Conservation (phyloP, 192 early-diverging fungal species). For the Coemansia sp. region DNA sequence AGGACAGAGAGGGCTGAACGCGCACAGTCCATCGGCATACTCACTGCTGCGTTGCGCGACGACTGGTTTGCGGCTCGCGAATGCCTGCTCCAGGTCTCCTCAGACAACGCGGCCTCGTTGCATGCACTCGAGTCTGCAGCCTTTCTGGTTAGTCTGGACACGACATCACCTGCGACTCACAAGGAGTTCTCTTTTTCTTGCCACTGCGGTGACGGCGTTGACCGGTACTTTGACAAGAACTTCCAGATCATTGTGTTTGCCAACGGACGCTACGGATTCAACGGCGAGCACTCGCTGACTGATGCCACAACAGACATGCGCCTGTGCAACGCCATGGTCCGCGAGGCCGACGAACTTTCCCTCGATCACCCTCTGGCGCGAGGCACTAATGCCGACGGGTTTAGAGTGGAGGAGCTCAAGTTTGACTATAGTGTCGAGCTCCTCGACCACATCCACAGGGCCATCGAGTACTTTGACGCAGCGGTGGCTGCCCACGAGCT, state of each 20-base stretch:
- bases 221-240: constrained; percentile 81
- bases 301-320: constrained; percentile 81
- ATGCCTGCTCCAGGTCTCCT: constrained; percentile 60
- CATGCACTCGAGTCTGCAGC: constrained; percentile 72
- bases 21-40: constrained; percentile 55
- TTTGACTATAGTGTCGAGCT: constrained; percentile 62
- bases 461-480: constrained; percentile 66
- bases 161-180: constrained; percentile 66
- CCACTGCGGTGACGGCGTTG: constrained; percentile 80
- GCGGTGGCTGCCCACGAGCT: constrained; percentile 68
- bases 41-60: constrained; percentile 61
- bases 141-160: constrained; percentile 81
- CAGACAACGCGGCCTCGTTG: constrained; percentile 64
- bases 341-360: constrained; percentile 50
- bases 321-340: constrained; percentile 70
- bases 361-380: background rate
- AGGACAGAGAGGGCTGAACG: constrained; percentile 57
- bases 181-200: constrained; percentile 75
- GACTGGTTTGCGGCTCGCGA: constrained; percentile 61
- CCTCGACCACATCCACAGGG: constrained; percentile 58
- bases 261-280: constrained; percentile 79
- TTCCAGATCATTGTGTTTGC: constrained; percentile 79
- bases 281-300: constrained; percentile 72
- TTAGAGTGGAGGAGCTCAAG: constrained; percentile 28
- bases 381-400: constrained; percentile 13